phyloP scores from a whole-genome alignment of 2,329 filamentous ascomycete genomes.

The Eutypa lata region DNA sequence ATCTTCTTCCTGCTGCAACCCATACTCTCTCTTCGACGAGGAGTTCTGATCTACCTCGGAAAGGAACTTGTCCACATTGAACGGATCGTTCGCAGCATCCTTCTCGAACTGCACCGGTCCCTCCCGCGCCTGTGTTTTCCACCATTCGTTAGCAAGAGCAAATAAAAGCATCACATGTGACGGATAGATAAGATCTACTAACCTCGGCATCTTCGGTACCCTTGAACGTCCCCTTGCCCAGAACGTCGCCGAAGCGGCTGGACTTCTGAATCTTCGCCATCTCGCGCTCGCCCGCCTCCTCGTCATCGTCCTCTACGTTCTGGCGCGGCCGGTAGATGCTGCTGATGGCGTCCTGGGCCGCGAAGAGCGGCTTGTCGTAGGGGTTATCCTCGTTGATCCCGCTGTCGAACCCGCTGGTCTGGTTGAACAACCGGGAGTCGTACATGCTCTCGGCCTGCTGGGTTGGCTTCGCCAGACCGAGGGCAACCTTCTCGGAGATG shows the following conservation, averaged over 20 bases:
- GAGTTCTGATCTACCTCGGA: conserved; percentile 67
- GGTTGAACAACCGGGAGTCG: conserved; percentile 92
- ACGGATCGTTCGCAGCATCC: conserved; percentile 72
- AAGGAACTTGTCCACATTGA: conserved; percentile 93
- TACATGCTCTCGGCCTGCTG: conserved; percentile 93
- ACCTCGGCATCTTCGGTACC: conserved; percentile 80
- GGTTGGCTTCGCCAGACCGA: conserved; percentile 92
- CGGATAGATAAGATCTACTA: conserved; percentile 27
- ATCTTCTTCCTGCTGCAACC: conserved; percentile 68
- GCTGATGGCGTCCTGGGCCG: conserved; percentile 89
- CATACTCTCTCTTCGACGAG: conserved; percentile 70
- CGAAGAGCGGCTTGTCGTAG: conserved; percentile 96
- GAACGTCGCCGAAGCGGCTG: conserved; percentile 77
- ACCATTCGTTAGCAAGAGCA: conserved; percentile 27
- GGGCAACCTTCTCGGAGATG: conserved; percentile 93
- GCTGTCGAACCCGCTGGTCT: conserved; percentile 82
- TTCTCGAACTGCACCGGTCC: conserved; percentile 97
- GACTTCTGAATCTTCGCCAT: conserved; percentile 86
- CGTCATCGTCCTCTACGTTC: conserved; percentile 72
- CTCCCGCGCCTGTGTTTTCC: conserved; percentile 60
- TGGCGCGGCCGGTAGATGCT: conserved; percentile 86
- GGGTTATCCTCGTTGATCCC: conserved; percentile 97
- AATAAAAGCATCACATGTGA: not conserved
- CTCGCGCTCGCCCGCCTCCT: conserved; percentile 74
- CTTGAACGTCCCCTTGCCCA: conserved; percentile 89